Percentiles rank a stretch among this genome's conserved stretches.
These are phyloP conservation scores for Hypomyces rosellus DNA, from an alignment of 2,329 filamentous ascomycete genomes.

Conservation along the genomic window DNA sequence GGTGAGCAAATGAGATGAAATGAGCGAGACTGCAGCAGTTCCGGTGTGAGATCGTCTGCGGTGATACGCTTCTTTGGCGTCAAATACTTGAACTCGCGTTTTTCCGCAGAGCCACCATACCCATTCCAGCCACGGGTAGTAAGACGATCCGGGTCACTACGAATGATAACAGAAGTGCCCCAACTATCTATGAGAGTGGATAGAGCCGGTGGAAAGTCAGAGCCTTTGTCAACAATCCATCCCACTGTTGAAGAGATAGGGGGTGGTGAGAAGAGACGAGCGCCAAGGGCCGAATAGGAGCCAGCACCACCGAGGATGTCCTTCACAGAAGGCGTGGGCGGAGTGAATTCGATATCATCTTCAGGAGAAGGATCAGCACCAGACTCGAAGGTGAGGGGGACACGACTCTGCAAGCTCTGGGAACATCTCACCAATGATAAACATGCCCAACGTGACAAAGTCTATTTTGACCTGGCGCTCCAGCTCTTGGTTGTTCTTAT, in stretches of 20 bases:
- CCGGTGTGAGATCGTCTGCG: constrained; percentile 59
- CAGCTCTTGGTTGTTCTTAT: constrained; percentile 1
- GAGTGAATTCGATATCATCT: constrained; percentile 89
- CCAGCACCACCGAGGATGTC: constrained; percentile 86
- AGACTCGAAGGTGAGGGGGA: constrained; percentile 5
- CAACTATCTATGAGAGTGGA: constrained; percentile 61
- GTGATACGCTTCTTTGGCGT: constrained; percentile 82
- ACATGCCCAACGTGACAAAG: constrained; percentile 67
- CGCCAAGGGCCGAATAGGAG: constrained; percentile 79
- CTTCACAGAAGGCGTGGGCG: constrained; percentile 60
- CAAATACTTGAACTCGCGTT: constrained; percentile 74
- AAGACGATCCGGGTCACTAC: constrained; percentile 57
- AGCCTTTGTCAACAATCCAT: constrained; percentile 87
- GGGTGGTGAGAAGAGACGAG: constrained; percentile 74
- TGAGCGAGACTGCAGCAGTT: constrained; percentile 63
- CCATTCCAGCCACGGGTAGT: constrained; percentile 94
- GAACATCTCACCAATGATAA: constrained; percentile 57
- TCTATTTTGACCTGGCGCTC: constrained; percentile 37
- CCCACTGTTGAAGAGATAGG: constrained; percentile 62
- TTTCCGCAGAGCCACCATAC: constrained; percentile 65
- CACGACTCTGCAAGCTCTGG: background rate
- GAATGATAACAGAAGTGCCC: constrained; percentile 67
- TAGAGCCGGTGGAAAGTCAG: constrained; percentile 71
- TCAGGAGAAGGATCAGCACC: constrained; percentile 14
- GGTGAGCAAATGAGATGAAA: constrained; percentile 89